Base-by-base conservation (phyloP, 208 protist species). In the Trypanosoma vivax region DNA sequence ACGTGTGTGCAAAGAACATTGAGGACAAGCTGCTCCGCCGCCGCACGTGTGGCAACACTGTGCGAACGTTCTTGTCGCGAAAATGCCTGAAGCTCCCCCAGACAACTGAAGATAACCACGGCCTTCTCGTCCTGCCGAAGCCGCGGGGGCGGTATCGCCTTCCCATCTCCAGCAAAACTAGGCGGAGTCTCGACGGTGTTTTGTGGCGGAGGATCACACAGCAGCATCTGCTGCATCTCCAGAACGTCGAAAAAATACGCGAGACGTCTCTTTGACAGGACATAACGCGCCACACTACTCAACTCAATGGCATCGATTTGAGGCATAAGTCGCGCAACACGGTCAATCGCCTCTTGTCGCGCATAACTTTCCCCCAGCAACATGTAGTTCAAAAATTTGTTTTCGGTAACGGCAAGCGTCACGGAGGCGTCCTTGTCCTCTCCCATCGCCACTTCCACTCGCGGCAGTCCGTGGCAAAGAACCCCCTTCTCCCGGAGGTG, bases 1-100 rank as follows among this genome's bases (percentile, higher is more conserved):
- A 74, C 68, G 60, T 93, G 86, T 0, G 70, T 67, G 11, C 76
- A 72, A 18, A 93, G 60, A 19, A 93, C 82, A 56, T 93, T 64
- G n/a, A 76, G 58, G 25, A 93, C 86, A 16, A 90, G 79, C 1
- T 60, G 50, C 51, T 87, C 76, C 11, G 82, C 79, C 0, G 72
- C 73, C 23, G 63, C 31, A 21, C 65, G 63, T 35, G 69, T 70
- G 23, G 56, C 53, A n/a, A 90, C 76, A 31, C 66, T 76, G 30
- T 60, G 66, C 3, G 79, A 70, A 7, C 80, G 64, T 39, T 82
- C 68, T 52, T 71, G 67, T 3, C 70, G 64, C 13, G 74, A 49
- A 50, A 83, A 87, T 46, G 72, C 69, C 18, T 63, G 60, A 50
- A 92, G 54, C 50, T 92, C 84, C 2, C 84, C 84, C 11, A 92